These are phyloP conservation scores for Aspergillus hortae DNA, from an alignment of 2,329 filamentous ascomycete species.

Conservation along the genomic window DNA sequence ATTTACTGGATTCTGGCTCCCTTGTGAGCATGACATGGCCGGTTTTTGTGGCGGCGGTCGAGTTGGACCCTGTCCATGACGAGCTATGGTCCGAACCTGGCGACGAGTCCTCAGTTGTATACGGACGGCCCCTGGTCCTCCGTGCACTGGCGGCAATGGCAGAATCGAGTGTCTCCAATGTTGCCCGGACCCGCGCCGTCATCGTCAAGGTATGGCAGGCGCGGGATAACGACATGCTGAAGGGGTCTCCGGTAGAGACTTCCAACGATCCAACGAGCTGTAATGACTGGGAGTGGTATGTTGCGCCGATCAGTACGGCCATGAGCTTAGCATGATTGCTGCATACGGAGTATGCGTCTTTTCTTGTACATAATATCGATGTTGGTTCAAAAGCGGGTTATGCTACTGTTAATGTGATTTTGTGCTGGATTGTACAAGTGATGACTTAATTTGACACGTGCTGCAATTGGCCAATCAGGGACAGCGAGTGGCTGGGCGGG, in stretches of 20 bases:
- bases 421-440: neutral
- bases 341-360: neutral
- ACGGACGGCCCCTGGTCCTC: constrained; percentile 39
- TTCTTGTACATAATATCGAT: neutral
- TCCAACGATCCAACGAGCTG: constrained; percentile 13
- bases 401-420: neutral
- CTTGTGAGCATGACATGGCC: constrained; percentile 41
- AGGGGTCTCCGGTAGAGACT: constrained; percentile 13
- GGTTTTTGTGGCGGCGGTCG: constrained; percentile 44
- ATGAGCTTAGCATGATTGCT: constrained; percentile 39
- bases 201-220: constrained; percentile 48
- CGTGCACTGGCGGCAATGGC: constrained; percentile 40
- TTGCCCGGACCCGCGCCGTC: constrained; percentile 44
- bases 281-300: constrained; percentile 44
- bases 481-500: neutral
- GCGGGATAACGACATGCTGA: constrained; percentile 36
- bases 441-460: neutral
- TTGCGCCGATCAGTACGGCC: constrained; percentile 40
- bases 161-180: constrained; percentile 41
- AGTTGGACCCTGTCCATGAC: constrained; percentile 38
- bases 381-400: too few relatives aligned
- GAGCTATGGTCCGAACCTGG: constrained; percentile 27
- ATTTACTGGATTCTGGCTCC: constrained; percentile 30
- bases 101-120: constrained; percentile 15
- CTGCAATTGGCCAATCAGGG: neutral